Conservation (phyloP, 2,329 filamentous ascomycete species). For the Apiospora aurea region DNA sequence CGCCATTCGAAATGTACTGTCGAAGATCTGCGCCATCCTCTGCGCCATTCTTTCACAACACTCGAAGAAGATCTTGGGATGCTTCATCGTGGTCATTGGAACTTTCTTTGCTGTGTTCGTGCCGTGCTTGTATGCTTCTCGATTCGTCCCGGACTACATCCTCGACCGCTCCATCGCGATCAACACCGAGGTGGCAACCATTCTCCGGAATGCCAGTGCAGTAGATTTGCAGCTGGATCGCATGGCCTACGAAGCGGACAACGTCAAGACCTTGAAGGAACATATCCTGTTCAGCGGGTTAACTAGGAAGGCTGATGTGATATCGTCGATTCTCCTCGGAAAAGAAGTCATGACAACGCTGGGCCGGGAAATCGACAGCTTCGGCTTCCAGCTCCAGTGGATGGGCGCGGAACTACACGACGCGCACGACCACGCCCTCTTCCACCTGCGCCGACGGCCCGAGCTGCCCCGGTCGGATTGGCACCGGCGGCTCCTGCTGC, state of each 20-base stretch:
- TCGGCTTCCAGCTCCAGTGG: neutral
- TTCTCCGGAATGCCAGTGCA: neutral
- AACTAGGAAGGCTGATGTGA: neutral
- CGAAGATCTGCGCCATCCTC: neutral
- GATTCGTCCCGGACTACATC: neutral
- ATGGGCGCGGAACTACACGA: neutral
- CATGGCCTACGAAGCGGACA: neutral
- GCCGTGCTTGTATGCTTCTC: neutral
- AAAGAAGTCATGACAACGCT: neutral
- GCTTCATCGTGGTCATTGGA: neutral
- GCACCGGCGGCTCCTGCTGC: neutral
- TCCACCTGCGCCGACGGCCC: neutral
- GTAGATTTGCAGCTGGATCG: neutral
- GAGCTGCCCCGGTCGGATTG: neutral
- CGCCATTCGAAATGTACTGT: too few species aligned
- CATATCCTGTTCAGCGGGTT: neutral
- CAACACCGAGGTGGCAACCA: neutral
- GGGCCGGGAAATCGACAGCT: neutral
- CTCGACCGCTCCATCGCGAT: neutral
- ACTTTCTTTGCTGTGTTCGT: neutral
- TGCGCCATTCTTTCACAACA: neutral
- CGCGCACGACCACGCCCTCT: neutral
- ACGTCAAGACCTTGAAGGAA: neutral
- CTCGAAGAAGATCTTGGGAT: neutral
- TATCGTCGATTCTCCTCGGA: too few species aligned